These are phyloP conservation scores for Fraxinus dipetala DNA, from an alignment of 305 asterid genomes.

Conservation along the genomic window DNA sequence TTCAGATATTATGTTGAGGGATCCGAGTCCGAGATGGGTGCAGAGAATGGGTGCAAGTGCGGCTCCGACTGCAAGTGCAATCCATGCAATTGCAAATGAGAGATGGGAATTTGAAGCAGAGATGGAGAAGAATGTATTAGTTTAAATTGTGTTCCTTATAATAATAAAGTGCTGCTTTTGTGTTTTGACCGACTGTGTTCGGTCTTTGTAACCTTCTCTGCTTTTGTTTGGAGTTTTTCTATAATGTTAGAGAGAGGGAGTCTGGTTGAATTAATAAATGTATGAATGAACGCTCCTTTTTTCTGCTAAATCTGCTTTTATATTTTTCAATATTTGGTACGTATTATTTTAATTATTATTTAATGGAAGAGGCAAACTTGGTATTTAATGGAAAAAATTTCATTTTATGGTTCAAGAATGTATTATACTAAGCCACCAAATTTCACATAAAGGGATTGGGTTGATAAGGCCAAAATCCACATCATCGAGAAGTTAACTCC, in stretches of 20 bases:
- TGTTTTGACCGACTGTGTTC: neutral
- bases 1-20: conserved; percentile 28
- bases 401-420: too few relatives aligned
- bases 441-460: too few relatives aligned
- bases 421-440: too few relatives aligned
- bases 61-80: neutral
- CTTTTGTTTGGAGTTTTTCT: neutral
- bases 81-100: neutral
- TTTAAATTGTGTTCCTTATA: neutral
- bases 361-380: too few relatives aligned
- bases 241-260: neutral
- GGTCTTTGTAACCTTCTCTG: neutral
- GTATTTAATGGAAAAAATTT: too few relatives aligned
- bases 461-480: too few relatives aligned
- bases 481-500: too few relatives aligned
- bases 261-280: neutral
- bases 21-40: conserved; percentile 27
- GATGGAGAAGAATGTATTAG: neutral
- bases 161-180: neutral
- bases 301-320: neutral
- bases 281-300: neutral
- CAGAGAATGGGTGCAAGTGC: neutral
- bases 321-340: too few relatives aligned
- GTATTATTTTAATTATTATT: too few relatives aligned
- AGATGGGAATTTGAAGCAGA: neutral